A percentile compares a stretch with the other conserved stretches of the same genome.
Conservation (phyloP, 108 stramenopile species). For the Stephanodiscus triporus region DNA sequence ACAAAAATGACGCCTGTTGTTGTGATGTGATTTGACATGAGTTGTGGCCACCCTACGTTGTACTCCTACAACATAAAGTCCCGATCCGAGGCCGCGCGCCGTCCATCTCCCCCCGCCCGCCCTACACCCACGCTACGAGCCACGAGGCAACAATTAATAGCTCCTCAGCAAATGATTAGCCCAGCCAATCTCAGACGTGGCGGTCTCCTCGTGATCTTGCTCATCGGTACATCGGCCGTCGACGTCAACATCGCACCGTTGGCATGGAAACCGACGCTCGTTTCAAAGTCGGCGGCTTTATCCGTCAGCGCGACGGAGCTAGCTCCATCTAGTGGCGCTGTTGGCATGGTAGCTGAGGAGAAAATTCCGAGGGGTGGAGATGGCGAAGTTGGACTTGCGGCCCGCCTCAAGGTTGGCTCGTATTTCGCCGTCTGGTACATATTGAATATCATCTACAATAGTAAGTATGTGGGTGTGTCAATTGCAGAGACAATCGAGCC, state of each 20-base stretch:
- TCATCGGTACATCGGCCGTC: conserved; percentile 11
- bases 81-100: too few species aligned
- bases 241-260: background rate
- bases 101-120: too few species aligned
- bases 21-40: too few species aligned
- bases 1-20: too few species aligned
- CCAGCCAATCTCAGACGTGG: conserved; percentile 5
- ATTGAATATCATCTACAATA: conserved; percentile 97
- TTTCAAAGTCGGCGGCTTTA: conserved; percentile 6
- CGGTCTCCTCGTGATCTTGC: conserved; percentile 5
- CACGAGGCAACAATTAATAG: too few species aligned
- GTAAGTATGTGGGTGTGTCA: conserved; percentile 51
- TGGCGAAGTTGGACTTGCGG: conserved; percentile 3
- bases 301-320: background rate
- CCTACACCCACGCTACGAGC: too few species aligned
- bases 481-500: background rate
- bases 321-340: background rate
- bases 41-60: too few species aligned
- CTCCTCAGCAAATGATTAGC: background rate
- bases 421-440: conserved; percentile 97
- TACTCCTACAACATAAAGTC: too few species aligned
- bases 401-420: conserved; percentile 65
- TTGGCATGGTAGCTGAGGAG: background rate
- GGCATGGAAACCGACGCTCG: background rate
- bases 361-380: conserved; percentile 17